A percentile compares a stretch with the other conserved stretches of the same genome.
Evolutionary conservation across 805 yeast genomes (phyloP).

Genomic region (Barnettozyma populi): DNA sequence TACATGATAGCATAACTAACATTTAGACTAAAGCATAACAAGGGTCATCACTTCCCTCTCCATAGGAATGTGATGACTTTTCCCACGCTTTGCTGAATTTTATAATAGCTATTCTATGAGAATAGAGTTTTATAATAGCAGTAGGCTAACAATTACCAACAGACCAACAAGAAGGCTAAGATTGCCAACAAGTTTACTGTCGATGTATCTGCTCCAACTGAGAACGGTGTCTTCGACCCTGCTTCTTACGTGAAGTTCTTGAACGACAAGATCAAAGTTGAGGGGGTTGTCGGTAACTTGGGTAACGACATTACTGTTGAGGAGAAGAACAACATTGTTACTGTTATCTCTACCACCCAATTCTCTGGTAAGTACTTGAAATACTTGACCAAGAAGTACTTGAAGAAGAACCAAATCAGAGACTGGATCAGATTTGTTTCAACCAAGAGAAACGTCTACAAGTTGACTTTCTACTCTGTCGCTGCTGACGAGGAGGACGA

Average conservation of each 20-base stretch:
- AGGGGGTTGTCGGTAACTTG: conserved; percentile 92
- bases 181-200: conserved; percentile 87
- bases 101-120: conserved; percentile 24
- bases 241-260: conserved; percentile 96
- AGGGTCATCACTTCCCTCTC: conserved; percentile 20
- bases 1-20: conserved; percentile 15
- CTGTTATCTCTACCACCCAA: conserved; percentile 83
- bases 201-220: conserved; percentile 96
- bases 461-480: conserved; percentile 98
- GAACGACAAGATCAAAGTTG: conserved; percentile 99
- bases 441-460: conserved; percentile 90
- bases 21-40: conserved; percentile 18
- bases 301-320: conserved; percentile 90
- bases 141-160: conserved; percentile 61
- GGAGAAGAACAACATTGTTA: conserved; percentile 85
- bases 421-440: conserved; percentile 99
- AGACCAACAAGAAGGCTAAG: conserved; percentile 80
- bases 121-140: conserved; percentile 39
- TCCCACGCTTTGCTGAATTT: conserved; percentile 29
- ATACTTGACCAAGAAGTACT: conserved; percentile 99
- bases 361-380: conserved; percentile 99
- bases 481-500: conserved; percentile 95
- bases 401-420: conserved; percentile 99
- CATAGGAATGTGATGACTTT: not conserved
- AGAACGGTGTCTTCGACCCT: conserved; percentile 96